Conservation (phyloP, 805 yeast species). For the Schwanniomyces sp. region DNA sequence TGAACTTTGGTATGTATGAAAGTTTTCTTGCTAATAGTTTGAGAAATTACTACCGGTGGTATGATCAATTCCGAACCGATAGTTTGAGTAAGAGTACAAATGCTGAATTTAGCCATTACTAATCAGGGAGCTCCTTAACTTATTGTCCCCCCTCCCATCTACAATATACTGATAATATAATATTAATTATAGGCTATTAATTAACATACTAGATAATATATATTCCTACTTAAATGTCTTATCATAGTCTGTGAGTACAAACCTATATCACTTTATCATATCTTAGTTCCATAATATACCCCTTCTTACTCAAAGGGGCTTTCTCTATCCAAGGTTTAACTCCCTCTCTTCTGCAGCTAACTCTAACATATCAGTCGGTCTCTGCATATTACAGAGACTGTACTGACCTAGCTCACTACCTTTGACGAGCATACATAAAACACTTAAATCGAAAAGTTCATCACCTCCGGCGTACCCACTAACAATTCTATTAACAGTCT, state of each 20-base stretch:
- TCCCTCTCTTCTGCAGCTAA: conserved; percentile 58
- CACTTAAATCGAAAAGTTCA: conserved; percentile 45
- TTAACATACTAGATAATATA: no score
- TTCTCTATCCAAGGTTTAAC: conserved; percentile 65
- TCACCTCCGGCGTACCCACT: conserved; percentile 66
- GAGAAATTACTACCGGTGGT: no score
- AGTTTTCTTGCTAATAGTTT: no score
- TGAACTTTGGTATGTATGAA: no score
- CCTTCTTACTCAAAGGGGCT: conserved; percentile 52
- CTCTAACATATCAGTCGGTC: conserved; percentile 65
- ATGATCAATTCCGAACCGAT: no score
- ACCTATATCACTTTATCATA: conserved; percentile 61
- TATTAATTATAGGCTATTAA: no score
- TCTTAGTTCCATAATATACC: conserved; percentile 56
- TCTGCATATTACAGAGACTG: conserved; percentile 56
- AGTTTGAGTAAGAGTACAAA: no score
- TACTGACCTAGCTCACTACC: conserved; percentile 29
- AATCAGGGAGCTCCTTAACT: no score
- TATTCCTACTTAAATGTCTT: conserved; percentile 14
- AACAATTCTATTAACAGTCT: no score
- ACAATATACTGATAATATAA: no score
- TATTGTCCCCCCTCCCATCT: no score
- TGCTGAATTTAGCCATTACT: no score
- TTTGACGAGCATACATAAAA: conserved; percentile 49
- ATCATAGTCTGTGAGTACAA: conserved; percentile 57